Evolutionary conservation across 2,329 filamentous ascomycete species (phyloP), one percentile per base, ranked within the genome.

Genomic region (Colletotrichum sp.): DNA sequence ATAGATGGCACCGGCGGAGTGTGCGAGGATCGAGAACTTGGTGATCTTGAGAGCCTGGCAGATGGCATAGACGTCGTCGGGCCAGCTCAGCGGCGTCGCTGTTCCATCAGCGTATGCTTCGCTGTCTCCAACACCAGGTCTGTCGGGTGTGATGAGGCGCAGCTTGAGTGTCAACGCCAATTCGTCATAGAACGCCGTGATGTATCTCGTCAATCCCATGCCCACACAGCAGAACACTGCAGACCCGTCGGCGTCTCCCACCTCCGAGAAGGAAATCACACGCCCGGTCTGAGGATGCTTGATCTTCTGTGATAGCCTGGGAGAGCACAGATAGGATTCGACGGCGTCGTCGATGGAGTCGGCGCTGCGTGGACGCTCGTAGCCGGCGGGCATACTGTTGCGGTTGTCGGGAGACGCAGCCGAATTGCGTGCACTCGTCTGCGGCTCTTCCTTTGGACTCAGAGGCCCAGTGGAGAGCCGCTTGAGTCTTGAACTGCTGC

Each of bases 1-100:
- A 81, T 99, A 99, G 66, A 99, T 98, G n/a, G 97, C 96, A 18
- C 97, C 97, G 1, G 97, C 97, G 1, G 96, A 98, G 83, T 99
- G 97, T 3, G 97, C 97, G 3, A 99, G 89, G 24, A 99, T 94
- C 8, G 96, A 98, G 81, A 99, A 99, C 78, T 98, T 98, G 13
- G 93, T 97, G 76, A 99, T 97, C 78, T 95, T 96, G 58, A 99
- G 88, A 16, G 94, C 88, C 80, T 98, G 95, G 82, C 97, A 99
- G 72, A 99, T 98, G 66, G 96, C 93, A 73, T 97, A 94, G 16
- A 99, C 95, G 83, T 99, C 97, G 80, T 91, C 89, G 90, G 73
- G 96, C 97, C 97, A 99, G 83, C 93, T 94, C 47, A 99, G 87
- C 72, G 97, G 97, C 63, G 94, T 98, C 33, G 94, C 93, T 29